Base-by-base conservation (phyloP, 805 yeast species). In the Candida krabiensis region DNA sequence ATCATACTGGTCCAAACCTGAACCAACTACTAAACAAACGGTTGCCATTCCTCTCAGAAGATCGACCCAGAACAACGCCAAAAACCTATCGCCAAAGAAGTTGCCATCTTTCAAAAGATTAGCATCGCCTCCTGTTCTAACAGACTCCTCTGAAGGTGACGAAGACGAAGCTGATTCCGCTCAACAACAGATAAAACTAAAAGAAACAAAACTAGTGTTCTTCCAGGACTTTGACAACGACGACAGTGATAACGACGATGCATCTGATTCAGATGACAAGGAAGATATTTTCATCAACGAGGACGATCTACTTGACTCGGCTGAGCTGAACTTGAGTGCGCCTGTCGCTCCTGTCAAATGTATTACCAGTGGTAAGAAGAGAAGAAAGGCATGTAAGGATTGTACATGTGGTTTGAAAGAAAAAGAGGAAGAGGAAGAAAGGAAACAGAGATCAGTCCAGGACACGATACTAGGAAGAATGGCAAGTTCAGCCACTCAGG, bases 381-480 rank as follows among this genome's bases (percentile, higher is more conserved):
- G 96, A 60, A 79, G 91, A 69, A 88, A 82, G 66, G 99, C 99
- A 0, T 93, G 99, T 70, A 93, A 90, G 66, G 96, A 93, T 64
- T 93, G 99, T 64, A 84, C 97, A 0, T 93, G 99, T 70, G 99
- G 99, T 5, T 72, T 93, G 47, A 89, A 85, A 52, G 99, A 93
- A 61, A 64, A 75, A 37, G 96, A 93, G 66, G 90, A 84, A 43
- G 68, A 64, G 36, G 87, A 79, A 72, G 79, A 54, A 43, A 57
- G 39, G 48, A 57, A 54, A 50, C 75, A 63, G 58, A 61, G 68
- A 49, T 60, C 60, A 43, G 49, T 72, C 30, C 81, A 74, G 53
- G 66, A 64, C 38, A 46, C 71, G 2, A 50, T 75, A 45, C 55
- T 75, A 55, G 66, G 75, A 37, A 53, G 63, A 30, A 61, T 73